Conservation (phyloP, 108 stramenopile species). For the Cyclotella baltica region DNA sequence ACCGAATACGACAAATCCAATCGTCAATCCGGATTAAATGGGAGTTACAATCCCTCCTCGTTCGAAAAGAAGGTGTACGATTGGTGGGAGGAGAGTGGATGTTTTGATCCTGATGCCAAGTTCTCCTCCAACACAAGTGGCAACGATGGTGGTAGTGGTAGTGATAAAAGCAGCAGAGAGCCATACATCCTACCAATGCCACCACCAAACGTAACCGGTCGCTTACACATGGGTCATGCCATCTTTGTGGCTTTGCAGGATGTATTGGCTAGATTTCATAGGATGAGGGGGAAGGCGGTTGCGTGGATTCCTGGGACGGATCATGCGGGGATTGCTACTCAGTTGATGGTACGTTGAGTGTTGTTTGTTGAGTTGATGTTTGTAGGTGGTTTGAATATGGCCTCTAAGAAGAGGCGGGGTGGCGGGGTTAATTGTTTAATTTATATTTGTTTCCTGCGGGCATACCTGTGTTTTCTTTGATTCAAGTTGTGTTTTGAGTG, state of each 20-base stretch:
- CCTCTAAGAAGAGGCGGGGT: no score
- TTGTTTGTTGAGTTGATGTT: constrained; percentile 2
- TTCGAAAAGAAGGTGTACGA: constrained; percentile 80
- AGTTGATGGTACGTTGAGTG: constrained; percentile 74
- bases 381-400: not conserved
- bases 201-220: constrained; percentile 98
- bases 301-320: constrained; percentile 98
- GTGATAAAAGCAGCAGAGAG: constrained; percentile 37
- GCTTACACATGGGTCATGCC: constrained; percentile 99
- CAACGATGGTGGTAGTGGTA: not conserved
- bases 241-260: constrained; percentile 99
- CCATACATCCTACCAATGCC: constrained; percentile 95
- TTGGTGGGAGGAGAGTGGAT: constrained; percentile 89
- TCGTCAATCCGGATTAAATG: constrained; percentile 1
- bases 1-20: constrained; percentile 30
- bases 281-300: constrained; percentile 96
- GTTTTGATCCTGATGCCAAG: constrained; percentile 88
- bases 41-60: constrained; percentile 68
- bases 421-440: no score
- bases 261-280: constrained; percentile 95
- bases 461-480: no score
- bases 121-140: constrained; percentile 9
- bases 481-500: no score
- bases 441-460: no score
- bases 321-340: constrained; percentile 99